Evolutionary conservation across 139 green algal genomes (phyloP), one percentile per base, ranked within the genome.

Genomic region (Marvania coccoides): DNA sequence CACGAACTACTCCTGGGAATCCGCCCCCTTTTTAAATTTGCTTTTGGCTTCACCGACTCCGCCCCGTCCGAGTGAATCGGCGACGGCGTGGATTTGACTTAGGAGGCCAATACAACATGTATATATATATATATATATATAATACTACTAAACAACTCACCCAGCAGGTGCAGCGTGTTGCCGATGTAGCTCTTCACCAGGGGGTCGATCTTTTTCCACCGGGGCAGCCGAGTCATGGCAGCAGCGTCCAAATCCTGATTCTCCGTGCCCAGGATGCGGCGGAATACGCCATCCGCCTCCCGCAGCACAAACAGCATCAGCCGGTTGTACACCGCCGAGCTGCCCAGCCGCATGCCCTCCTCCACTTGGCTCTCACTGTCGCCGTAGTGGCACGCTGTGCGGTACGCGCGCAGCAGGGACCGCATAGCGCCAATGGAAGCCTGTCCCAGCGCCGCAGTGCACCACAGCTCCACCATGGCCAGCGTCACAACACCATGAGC

Each of bases 91-190:
- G 59, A 66, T 66, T 66, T 66, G 47, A 65, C 38, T 39, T 4
- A 19, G 33, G 3, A 40, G 30, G 12, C 30, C 6, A 23, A 62
- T 15, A 63, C 5, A 61, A 1, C 30, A 51, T 57, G 15, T 7
- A 33, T 8, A 67, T 5, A 33, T 28, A 57, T 4, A 6, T 24
- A 3, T 15, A 23, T 15, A 58, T 37, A 66, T 28, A 24, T 38
- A 14, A 55, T 2, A 3, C 61, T 59, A 5, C 10, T 24, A 6
- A 6, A 24, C 12, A 40, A 48, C 60, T 74, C 62, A 74, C 79
- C 70, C 46, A 98, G 77, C 58, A 98, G 67, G 67, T 97, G 91
- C 34, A 97, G 76, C 4, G 83, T 88, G 81, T 97, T 98, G 71
- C 93, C 93, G 37, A 97, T 76, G 72, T 87, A 98, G 10, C 79